A percentile compares a stretch with the other conserved stretches of the same genome.
Evolutionary conservation across 305 asterid genomes (phyloP).

Genomic region (Fraxinus velutina): DNA sequence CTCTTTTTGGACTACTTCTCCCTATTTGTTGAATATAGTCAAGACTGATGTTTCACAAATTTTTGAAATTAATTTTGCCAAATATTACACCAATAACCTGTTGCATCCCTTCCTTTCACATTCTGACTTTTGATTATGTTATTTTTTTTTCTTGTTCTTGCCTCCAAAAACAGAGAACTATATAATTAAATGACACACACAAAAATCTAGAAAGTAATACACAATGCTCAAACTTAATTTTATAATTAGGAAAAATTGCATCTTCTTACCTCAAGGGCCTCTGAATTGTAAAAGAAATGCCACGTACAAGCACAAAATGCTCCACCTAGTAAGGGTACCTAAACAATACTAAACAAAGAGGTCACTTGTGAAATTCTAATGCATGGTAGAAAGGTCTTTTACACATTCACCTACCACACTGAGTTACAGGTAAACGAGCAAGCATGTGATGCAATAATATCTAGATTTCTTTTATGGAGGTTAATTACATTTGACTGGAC

Average conservation of each 20-base stretch:
- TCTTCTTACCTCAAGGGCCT: constrained; percentile 75
- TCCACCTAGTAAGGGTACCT: constrained; percentile 91
- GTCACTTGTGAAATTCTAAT: background rate
- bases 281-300: constrained; percentile 96
- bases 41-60: background rate
- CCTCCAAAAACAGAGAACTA: background rate
- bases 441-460: constrained; percentile 2
- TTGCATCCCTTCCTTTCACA: background rate
- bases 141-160: background rate
- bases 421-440: background rate
- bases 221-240: background rate
- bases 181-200: background rate
- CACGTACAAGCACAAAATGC: constrained; percentile 97
- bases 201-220: background rate
- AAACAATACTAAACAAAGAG: constrained; percentile 30
- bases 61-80: background rate
- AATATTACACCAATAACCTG: background rate
- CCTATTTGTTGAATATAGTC: background rate
- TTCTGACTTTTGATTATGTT: background rate
- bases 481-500: background rate
- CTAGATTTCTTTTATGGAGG: background rate
- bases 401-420: background rate
- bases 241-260: background rate
- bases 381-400: background rate
- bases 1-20: background rate